Conservation (phyloP, 163 green algal genomes). For the Chlorella variabilis region DNA sequence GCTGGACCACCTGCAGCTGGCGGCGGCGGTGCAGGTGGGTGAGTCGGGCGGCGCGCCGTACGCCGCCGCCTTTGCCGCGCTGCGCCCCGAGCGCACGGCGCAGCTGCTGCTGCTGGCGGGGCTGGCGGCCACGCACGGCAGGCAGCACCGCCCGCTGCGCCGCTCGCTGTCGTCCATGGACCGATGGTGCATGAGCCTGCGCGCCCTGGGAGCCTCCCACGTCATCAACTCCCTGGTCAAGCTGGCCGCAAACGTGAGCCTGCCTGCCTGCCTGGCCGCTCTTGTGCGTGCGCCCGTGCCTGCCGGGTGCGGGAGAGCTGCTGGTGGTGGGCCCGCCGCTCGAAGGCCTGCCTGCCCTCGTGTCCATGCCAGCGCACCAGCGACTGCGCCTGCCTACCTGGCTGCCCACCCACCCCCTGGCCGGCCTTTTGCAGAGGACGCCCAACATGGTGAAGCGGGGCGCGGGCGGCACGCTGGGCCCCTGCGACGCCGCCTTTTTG, state of each 20-base stretch:
- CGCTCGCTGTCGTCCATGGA: not conserved
- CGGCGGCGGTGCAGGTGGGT: conserved; percentile 13
- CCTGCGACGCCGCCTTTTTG: conserved; percentile 7
- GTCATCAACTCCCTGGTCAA: not conserved
- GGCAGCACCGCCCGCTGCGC: conserved; percentile 6
- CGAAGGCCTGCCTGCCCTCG: no score
- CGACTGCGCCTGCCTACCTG: no score
- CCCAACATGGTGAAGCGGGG: not conserved
- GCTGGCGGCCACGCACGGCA: conserved; percentile 14
- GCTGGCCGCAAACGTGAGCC: conserved; percentile 7
- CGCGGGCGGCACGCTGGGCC: not conserved
- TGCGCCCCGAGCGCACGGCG: conserved; percentile 13
- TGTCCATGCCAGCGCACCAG: no score
- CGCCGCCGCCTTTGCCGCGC: conserved; percentile 33
- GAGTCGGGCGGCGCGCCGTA: conserved; percentile 38
- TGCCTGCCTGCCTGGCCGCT: not conserved
- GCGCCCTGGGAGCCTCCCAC: not conserved
- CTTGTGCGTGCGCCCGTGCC: not conserved
- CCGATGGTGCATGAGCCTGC: not conserved
- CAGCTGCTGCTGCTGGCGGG: conserved; percentile 22
- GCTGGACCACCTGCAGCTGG: conserved; percentile 9
- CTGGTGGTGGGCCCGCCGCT: no score
- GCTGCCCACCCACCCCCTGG: not conserved
- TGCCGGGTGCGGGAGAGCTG: no score
- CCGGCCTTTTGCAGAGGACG: not conserved